Evolutionary conservation across 495 filamentous ascomycete genomes (phyloP), one percentile per base, ranked within the genome.

Genomic region (Xylaria telfairii): DNA sequence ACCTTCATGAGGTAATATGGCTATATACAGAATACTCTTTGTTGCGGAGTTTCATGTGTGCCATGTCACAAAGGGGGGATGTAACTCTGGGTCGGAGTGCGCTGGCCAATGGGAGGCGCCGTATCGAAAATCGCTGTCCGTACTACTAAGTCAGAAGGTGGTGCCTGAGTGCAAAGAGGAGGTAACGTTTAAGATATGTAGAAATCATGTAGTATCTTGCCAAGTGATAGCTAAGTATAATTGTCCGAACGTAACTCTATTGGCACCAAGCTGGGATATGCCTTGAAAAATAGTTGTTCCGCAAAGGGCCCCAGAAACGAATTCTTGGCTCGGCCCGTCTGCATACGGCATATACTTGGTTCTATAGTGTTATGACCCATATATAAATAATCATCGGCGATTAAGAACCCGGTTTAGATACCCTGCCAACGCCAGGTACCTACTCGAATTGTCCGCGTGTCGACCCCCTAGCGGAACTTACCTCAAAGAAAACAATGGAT

Each of bases 11-110:
- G 15, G 28, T 37, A 57, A 57, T 19, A 9, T 32, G 12, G 53
- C 53, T 34, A 57, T 28, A 57, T 37, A 54, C 51, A 54, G 13
- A 3, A 26, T 26, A 46, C 44, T 46, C 12, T 46, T 46, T 46
- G 10, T 46, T n/a, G 44, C 15, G 44, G 4, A 46, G 54, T 32
- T 57, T 37, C 32, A 37, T 28, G 54, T 32, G 53, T 32, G 54
- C 54, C 32, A n/a, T 57, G 54, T 57, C 15, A 57, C 54, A 57
- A 56, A 57, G 54, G 30, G 54, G 54, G 26, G 21, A 57, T 57
- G 54, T 10, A 57, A 57, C 54, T 46, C 4, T 57, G 30, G 30
- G 28, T 30, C 15, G 32, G 54, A 34, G 9, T 12, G 21, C 17
- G 28, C 54, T 3, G 17, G 32, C 54, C 30, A 1, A 37, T 37